These are phyloP conservation scores for Auriculariales sp. DNA, from an alignment of 768 basidiomycete species.

Conservation along the genomic window DNA sequence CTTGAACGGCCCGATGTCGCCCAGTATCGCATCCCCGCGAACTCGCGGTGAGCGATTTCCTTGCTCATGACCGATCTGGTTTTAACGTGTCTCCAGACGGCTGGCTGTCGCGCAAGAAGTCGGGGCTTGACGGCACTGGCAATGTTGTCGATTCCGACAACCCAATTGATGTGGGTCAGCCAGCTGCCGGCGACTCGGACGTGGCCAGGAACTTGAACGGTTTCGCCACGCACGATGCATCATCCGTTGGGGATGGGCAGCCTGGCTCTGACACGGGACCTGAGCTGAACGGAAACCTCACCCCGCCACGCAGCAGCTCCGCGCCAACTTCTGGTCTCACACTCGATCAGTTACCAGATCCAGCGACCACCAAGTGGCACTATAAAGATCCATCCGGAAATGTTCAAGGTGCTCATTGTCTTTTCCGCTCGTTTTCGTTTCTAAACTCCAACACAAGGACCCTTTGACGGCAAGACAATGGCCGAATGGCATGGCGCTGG, in stretches of 20 bases:
- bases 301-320: no score
- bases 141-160: neutral
- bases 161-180: neutral
- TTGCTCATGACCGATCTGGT: no score
- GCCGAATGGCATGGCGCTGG: conserved; percentile 89
- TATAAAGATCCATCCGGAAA: conserved; percentile 89
- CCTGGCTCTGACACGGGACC: no score
- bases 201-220: no score
- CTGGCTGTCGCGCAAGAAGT: neutral
- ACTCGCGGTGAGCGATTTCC: neutral
- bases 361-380: conserved; percentile 64
- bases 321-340: no score
- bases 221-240: no score
- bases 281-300: no score
- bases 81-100: neutral
- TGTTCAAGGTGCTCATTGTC: conserved; percentile 53
- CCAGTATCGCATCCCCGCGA: conserved; percentile 1
- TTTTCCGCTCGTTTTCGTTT: neutral
- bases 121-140: neutral
- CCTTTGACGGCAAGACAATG: conserved; percentile 81
- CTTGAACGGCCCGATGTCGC: neutral
- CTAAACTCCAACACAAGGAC: conserved; percentile 34
- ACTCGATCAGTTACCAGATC: conserved; percentile 29
- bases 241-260: no score
- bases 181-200: neutral